These are phyloP conservation scores for Pythium brachiatum DNA, from an alignment of 352 stramenopile species.

Conservation along the genomic window DNA sequence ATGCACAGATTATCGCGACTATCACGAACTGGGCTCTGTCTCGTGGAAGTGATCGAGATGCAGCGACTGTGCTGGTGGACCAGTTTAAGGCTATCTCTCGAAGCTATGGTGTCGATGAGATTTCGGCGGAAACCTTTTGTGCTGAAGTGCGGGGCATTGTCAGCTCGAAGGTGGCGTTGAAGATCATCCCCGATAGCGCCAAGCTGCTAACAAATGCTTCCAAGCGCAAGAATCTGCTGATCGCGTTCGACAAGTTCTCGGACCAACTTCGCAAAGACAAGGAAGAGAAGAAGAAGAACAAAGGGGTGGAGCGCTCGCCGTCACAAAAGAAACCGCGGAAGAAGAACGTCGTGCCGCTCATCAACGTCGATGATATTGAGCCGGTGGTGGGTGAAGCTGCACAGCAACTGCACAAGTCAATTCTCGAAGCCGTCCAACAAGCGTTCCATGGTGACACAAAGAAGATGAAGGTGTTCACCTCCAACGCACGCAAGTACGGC, in stretches of 20 bases:
- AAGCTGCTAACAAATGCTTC: slow-evolving; percentile 57
- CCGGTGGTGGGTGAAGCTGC: slow-evolving; percentile 81
- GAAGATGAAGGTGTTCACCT: slow-evolving; percentile 87
- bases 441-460: slow-evolving; percentile 73
- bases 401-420: slow-evolving; percentile 79
- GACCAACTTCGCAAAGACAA: slow-evolving; percentile 73
- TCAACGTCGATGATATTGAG: slow-evolving; percentile 76
- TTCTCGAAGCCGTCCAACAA: slow-evolving; percentile 70
- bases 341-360: slow-evolving; percentile 39
- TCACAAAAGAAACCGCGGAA: slow-evolving; percentile 33
- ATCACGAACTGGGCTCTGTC: slow-evolving; percentile 61
- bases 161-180: slow-evolving; percentile 67
- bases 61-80: slow-evolving; percentile 43
- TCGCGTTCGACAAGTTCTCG: slow-evolving; percentile 63
- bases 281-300: slow-evolving; percentile 67
- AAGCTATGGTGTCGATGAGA: slow-evolving; percentile 60
- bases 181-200: slow-evolving; percentile 72
- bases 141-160: slow-evolving; percentile 59
- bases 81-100: slow-evolving; percentile 60
- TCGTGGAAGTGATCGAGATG: slow-evolving; percentile 44
- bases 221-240: slow-evolving; percentile 52
- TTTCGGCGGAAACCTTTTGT: slow-evolving; percentile 74
- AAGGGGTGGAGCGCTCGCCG: slow-evolving; percentile 28
- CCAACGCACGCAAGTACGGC: slow-evolving; percentile 82
- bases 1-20: slow-evolving; percentile 61